Conservation (phyloP, 805 yeast species). For the Cyberlindnera samutprakarnensis region DNA sequence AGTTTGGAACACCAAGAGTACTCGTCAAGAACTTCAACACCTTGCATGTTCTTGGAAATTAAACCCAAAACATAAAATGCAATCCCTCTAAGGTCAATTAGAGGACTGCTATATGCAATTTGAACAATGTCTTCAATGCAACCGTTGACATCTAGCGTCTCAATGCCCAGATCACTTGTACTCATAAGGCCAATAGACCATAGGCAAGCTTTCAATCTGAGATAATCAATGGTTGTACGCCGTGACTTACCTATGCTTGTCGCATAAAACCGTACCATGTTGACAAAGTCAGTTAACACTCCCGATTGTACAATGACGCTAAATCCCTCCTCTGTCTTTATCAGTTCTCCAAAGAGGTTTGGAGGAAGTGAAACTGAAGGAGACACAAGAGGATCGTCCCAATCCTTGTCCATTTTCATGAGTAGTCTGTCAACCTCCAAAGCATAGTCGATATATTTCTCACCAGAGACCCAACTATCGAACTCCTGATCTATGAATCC, state of each 20-base stretch:
- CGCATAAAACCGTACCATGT: constrained; percentile 26
- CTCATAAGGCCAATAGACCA: constrained; percentile 90
- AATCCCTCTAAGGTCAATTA: constrained; percentile 63
- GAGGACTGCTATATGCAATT: constrained; percentile 37
- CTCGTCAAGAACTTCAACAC: constrained; percentile 80
- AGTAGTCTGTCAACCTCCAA: constrained; percentile 37
- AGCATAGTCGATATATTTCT: constrained; percentile 38
- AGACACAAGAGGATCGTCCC: constrained; percentile 4
- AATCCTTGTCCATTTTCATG: constrained; percentile 13
- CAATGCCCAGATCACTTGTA: constrained; percentile 61
- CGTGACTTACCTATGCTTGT: constrained; percentile 14
- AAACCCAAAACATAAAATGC: constrained; percentile 76
- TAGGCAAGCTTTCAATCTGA: constrained; percentile 60
- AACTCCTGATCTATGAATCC: constrained; percentile 61
- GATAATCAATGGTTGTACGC: constrained; percentile 23
- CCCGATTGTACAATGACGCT: constrained; percentile 46
- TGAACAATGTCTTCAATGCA: constrained; percentile 46
- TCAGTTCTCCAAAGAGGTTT: constrained; percentile 75
- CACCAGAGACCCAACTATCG: constrained; percentile 52
- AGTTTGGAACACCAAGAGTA: constrained; percentile 59
- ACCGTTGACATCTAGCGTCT: constrained; percentile 44
- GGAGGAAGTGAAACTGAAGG: constrained; percentile 33
- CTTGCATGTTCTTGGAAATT: constrained; percentile 65
- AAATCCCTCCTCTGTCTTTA: constrained; percentile 76
- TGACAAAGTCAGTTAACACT: constrained; percentile 33